Percentiles rank a stretch among this genome's conserved stretches.
phyloP scores from a whole-genome alignment of 176 grass and related monocot genomes.

The Hyparrhenia diplandra region DNA sequence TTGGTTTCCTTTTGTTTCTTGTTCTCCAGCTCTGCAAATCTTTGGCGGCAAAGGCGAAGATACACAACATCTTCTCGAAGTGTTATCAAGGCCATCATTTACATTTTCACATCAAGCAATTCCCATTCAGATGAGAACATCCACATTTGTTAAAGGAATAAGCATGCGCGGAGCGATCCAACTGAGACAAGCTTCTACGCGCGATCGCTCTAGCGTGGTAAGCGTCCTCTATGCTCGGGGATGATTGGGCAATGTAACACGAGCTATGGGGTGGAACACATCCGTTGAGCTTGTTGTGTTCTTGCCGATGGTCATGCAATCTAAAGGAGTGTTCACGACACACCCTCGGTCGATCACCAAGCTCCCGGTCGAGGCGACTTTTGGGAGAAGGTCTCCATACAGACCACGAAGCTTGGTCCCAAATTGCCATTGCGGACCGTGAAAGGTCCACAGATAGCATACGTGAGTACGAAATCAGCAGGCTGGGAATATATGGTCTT shows the following conservation, averaged over 20 bases:
- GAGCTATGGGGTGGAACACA: slow-evolving; percentile 15
- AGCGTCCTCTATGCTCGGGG: neutral
- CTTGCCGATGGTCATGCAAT: neutral
- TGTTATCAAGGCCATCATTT: neutral
- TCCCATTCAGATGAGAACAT: slow-evolving; percentile 35
- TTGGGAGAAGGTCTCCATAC: neutral
- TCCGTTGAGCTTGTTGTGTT: neutral
- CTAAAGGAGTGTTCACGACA: slow-evolving; percentile 22
- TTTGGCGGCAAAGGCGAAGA: neutral
- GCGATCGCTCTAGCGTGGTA: neutral
- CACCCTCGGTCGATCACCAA: slow-evolving; percentile 37
- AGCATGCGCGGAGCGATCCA: neutral
- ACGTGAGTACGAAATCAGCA: neutral
- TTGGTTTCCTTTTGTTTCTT: neutral
- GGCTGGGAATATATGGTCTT: slow-evolving; percentile 13
- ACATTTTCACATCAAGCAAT: neutral
- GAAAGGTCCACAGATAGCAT: neutral
- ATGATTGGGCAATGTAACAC: slow-evolving; percentile 22
- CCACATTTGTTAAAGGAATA: neutral
- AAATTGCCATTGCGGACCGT: neutral
- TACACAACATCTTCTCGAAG: neutral
- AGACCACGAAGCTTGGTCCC: neutral
- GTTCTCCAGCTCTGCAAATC: neutral
- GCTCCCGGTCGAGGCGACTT: neutral
- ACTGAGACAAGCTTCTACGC: neutral